Conservation (phyloP, 2,329 filamentous ascomycete genomes). For the Tolypocladium endophyticum region DNA sequence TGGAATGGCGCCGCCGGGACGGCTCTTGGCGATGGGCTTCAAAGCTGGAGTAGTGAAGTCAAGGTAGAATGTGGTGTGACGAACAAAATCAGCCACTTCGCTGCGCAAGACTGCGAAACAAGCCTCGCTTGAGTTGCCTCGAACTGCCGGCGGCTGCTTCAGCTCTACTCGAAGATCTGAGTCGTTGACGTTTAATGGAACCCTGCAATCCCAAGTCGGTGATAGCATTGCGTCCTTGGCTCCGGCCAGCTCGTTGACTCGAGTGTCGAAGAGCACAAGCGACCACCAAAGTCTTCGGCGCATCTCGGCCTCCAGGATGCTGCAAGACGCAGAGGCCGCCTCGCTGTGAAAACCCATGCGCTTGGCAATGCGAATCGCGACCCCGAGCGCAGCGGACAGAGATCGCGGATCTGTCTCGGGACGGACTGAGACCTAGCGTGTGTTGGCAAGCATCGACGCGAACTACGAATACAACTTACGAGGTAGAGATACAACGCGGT, state of each 20-base stretch:
- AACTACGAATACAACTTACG: constrained; percentile 20
- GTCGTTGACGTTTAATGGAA: constrained; percentile 34
- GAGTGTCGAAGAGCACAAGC: constrained; percentile 43
- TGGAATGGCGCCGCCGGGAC: background rate
- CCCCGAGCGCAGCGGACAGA: constrained; percentile 38
- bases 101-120: constrained; percentile 29
- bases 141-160: constrained; percentile 18
- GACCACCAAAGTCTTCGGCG: constrained; percentile 54
- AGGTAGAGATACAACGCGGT: constrained; percentile 48
- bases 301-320: constrained; percentile 44
- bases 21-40: constrained; percentile 12
- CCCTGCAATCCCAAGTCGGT: constrained; percentile 30
- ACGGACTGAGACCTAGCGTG: constrained; percentile 18
- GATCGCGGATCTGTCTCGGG: constrained; percentile 34
- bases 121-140: constrained; percentile 26
- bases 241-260: constrained; percentile 41
- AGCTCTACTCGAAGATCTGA: constrained; percentile 31
- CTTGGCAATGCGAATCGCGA: constrained; percentile 46
- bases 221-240: constrained; percentile 16
- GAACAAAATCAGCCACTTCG: constrained; percentile 27
- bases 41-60: constrained; percentile 22
- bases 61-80: constrained; percentile 21
- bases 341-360: constrained; percentile 46
- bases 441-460: background rate
- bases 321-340: constrained; percentile 12